phyloP scores from a whole-genome alignment of 768 basidiomycete species.

The Termitomyces sp. region DNA sequence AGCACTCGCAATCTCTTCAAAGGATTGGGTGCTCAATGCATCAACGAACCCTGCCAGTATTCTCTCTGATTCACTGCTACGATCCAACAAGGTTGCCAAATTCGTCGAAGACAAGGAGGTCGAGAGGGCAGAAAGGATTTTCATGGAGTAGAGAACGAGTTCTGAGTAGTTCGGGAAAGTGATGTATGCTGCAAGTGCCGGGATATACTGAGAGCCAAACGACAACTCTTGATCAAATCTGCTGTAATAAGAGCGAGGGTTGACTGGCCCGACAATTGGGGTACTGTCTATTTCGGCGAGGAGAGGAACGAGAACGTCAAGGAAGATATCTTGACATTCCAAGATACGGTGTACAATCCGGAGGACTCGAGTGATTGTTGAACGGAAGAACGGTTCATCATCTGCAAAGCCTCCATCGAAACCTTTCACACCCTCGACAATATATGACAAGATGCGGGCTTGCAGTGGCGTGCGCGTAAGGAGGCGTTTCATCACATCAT shows the following conservation, averaged over 20 bases:
- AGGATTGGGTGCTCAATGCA: conserved; percentile 56
- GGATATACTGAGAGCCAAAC: conserved; percentile 65
- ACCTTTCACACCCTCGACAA: conserved; percentile 75
- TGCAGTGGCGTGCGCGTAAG: conserved; percentile 72
- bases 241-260: conserved; percentile 65
- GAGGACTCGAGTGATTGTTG: conserved; percentile 74
- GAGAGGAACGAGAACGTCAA: conserved; percentile 80
- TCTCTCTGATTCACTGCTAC: conserved; percentile 79
- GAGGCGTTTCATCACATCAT: conserved; percentile 76
- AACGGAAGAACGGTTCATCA: conserved; percentile 66
- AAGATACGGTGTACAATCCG: conserved; percentile 77
- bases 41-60: conserved; percentile 77
- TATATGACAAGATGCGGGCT: conserved; percentile 66
- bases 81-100: conserved; percentile 72
- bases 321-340: conserved; percentile 84
- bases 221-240: conserved; percentile 72
- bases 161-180: conserved; percentile 67
- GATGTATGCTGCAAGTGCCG: conserved; percentile 80
- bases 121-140: conserved; percentile 67
- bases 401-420: conserved; percentile 67
- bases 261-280: conserved; percentile 46
- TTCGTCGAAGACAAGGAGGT: conserved; percentile 63
- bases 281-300: conserved; percentile 61
- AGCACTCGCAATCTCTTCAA: conserved; percentile 53
- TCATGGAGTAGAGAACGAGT: conserved; percentile 70